These are phyloP conservation scores for Xerocomus potaroensis DNA, from an alignment of 768 basidiomycete genomes.

Conservation along the genomic window DNA sequence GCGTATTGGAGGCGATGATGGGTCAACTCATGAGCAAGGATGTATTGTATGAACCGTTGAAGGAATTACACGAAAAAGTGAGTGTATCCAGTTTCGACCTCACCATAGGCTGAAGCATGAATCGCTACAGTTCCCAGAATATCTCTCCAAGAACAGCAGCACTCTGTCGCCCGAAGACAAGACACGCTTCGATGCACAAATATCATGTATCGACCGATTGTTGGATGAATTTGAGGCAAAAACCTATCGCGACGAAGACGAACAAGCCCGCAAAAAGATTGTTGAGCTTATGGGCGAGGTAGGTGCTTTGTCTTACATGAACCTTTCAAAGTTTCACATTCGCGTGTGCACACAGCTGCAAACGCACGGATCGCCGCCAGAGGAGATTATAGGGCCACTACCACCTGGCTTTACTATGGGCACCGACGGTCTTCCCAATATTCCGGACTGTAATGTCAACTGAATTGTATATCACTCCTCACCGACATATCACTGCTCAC, in stretches of 20 bases:
- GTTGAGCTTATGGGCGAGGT: constrained; percentile 77
- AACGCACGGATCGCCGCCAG: constrained; percentile 68
- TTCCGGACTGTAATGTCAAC: constrained; percentile 30
- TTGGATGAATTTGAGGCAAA: constrained; percentile 62
- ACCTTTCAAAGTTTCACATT: not conserved
- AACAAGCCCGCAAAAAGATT: constrained; percentile 42
- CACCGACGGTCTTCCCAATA: constrained; percentile 48
- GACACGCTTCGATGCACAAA: constrained; percentile 61
- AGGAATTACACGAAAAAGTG: constrained; percentile 51
- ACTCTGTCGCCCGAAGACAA: constrained; percentile 56
- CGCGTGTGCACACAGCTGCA: constrained; percentile 43
- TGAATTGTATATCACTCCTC: not conserved
- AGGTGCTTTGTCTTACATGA: not conserved
- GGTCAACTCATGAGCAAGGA: constrained; percentile 31
- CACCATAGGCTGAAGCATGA: not conserved
- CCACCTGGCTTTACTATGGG: constrained; percentile 65
- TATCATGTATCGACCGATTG: constrained; percentile 51
- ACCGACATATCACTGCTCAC: too few species aligned
- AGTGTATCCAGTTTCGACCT: not conserved
- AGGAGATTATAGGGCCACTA: constrained; percentile 79
- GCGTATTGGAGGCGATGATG: constrained; percentile 66
- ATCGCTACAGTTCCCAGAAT: constrained; percentile 63
- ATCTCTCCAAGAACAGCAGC: constrained; percentile 53
- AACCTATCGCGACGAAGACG: constrained; percentile 53
- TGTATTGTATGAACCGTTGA: constrained; percentile 77